A percentile compares a stretch with the other conserved stretches of the same genome.
phyloP scores from a whole-genome alignment of 2,329 filamentous ascomycete species.

The Cytospora schulzeri region DNA sequence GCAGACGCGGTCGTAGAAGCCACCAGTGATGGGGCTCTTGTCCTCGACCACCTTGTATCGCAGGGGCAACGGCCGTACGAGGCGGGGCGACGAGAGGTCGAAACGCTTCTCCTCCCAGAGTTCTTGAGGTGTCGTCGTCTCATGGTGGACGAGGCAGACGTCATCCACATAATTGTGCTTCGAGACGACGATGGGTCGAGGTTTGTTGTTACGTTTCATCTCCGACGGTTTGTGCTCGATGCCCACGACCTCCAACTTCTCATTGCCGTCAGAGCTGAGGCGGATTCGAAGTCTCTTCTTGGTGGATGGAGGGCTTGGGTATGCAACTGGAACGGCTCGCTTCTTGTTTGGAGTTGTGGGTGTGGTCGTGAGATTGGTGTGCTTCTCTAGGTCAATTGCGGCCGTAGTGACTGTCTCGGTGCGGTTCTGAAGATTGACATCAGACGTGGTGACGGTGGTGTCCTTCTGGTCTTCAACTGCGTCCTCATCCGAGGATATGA shows the following conservation, averaged over 20 bases:
- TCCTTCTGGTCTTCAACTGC: neutral
- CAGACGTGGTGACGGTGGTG: neutral
- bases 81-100: conserved; percentile 11
- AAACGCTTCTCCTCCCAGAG: conserved; percentile 11
- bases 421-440: neutral
- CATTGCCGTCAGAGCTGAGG: neutral
- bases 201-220: conserved; percentile 1
- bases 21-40: neutral
- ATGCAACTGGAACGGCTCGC: neutral
- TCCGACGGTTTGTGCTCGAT: neutral
- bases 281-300: conserved; percentile 6
- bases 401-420: neutral
- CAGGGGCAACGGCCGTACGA: conserved; percentile 11
- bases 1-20: neutral
- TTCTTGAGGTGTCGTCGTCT: neutral
- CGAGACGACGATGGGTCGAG: neutral
- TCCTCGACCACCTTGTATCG: conserved; percentile 8
- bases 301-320: neutral
- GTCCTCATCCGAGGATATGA: neutral
- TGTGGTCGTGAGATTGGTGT: neutral
- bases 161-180: neutral
- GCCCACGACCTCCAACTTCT: neutral
- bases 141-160: neutral
- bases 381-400: neutral
- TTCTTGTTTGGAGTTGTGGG: neutral